phyloP scores from a whole-genome alignment of 495 filamentous ascomycete species.

The Neurospora sp. region DNA sequence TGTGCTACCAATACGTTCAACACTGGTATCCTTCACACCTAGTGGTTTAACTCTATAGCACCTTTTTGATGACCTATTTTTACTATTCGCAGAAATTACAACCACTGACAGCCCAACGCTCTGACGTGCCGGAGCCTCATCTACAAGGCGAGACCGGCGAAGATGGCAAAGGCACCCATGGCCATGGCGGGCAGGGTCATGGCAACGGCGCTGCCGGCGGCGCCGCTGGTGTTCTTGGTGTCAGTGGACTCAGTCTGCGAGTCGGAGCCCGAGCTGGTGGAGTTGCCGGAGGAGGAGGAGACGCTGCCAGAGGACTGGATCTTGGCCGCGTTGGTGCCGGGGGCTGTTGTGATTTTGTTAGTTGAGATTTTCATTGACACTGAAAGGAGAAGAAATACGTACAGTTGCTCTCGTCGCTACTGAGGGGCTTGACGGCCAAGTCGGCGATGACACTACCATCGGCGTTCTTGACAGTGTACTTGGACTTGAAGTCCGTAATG shows the following conservation, averaged over 20 bases:
- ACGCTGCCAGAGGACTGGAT: background rate
- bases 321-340: slow-evolving; percentile 7
- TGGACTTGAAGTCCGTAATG: slow-evolving; percentile 33
- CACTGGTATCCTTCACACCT: too few species aligned
- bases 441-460: slow-evolving; percentile 25
- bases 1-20: background rate
- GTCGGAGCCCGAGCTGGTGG: background rate
- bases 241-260: background rate
- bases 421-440: slow-evolving; percentile 34
- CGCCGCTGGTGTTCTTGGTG: slow-evolving; percentile 7
- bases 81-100: background rate
- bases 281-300: background rate
- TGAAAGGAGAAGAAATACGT: slow-evolving; percentile 3
- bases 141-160: slow-evolving; percentile 16
- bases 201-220: slow-evolving; percentile 4
- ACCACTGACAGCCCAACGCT: background rate
- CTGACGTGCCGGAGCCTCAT: background rate
- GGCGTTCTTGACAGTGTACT: slow-evolving; percentile 27
- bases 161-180: slow-evolving; percentile 18
- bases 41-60: background rate
- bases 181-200: slow-evolving; percentile 9
- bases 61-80: background rate
- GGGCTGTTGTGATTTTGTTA: slow-evolving; percentile 12
- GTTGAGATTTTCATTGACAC: background rate
- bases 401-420: slow-evolving; percentile 31